phyloP scores from a whole-genome alignment of 345 rosid genomes.

The Hibiscus syriacus region DNA sequence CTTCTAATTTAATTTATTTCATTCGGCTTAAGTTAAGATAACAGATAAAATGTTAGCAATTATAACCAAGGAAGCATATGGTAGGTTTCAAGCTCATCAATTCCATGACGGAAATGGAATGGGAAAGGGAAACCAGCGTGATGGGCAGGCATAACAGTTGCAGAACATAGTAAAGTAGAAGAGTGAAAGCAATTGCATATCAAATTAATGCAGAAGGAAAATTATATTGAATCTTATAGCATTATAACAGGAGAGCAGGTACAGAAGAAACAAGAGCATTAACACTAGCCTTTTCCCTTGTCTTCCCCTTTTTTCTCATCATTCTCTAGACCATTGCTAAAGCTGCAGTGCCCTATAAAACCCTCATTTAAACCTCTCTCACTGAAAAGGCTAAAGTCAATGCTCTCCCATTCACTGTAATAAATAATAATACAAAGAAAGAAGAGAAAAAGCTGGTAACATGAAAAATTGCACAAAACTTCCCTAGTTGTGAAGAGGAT shows the following conservation, averaged over 20 bases:
- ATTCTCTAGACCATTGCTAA: conserved; percentile 3
- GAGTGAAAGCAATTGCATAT: background rate
- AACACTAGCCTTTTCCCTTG: conserved; percentile 30
- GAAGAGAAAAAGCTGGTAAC: background rate
- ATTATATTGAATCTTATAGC: conserved; percentile 7
- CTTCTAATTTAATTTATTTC: no score
- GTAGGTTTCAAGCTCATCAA: background rate
- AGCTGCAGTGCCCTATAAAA: conserved; percentile 12
- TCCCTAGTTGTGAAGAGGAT: conserved; percentile 81
- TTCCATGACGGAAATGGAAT: background rate
- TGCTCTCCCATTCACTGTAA: conserved; percentile 33
- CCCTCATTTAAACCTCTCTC: conserved; percentile 24
- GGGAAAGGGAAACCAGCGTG: background rate
- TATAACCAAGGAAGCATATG: no score
- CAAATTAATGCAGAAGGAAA: background rate
- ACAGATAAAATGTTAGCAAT: no score
- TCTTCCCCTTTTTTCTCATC: background rate
- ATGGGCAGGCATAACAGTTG: background rate
- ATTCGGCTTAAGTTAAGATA: no score
- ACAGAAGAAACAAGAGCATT: conserved; percentile 50
- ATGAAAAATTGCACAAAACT: conserved; percentile 4
- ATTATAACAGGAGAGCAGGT: conserved; percentile 11
- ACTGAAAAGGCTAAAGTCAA: conserved; percentile 42
- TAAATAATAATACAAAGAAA: conserved; percentile 13
- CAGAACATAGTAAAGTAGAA: conserved; percentile 7